Conservation (phyloP, 2,329 filamentous ascomycete species). For the Epichloe typhina region DNA sequence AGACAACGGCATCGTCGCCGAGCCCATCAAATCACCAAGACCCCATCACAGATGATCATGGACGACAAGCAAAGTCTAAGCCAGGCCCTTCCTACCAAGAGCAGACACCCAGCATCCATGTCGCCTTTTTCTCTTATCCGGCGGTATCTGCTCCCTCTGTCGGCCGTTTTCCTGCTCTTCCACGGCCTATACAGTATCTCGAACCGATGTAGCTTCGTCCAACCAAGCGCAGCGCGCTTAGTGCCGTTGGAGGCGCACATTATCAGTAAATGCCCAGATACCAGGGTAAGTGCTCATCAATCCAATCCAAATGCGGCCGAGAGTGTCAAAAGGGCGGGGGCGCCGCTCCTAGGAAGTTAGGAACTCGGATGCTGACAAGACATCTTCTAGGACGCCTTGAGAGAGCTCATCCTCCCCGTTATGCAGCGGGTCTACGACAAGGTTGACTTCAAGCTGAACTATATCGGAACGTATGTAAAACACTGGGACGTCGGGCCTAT, state of each 20-base stretch:
- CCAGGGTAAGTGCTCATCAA: constrained; percentile 36
- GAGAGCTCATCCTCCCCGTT: constrained; percentile 65
- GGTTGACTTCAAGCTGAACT: constrained; percentile 83
- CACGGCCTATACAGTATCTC: background rate
- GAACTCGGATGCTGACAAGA: background rate
- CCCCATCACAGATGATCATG: background rate
- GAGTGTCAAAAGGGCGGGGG: background rate
- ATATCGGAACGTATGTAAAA: constrained; percentile 60
- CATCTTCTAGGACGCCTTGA: constrained; percentile 52
- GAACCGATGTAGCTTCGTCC: background rate
- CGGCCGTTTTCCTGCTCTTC: constrained; percentile 1
- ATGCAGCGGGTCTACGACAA: constrained; percentile 75
- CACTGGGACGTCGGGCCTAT: background rate
- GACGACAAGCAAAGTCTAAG: constrained; percentile 1
- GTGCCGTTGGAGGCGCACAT: constrained; percentile 89
- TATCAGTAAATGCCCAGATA: constrained; percentile 95
- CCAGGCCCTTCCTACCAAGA: background rate
- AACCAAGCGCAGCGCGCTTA: constrained; percentile 12
- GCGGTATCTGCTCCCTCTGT: constrained; percentile 1
- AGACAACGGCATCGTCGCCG: too few relatives aligned
- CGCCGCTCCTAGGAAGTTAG: too few relatives aligned
- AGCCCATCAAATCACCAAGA: background rate
- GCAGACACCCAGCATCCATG: background rate
- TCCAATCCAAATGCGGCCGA: background rate
- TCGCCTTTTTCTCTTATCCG: constrained; percentile 1